Evolutionary conservation across 202 grass and related monocot genomes (phyloP).

Genomic region (Schoenoplectus triqueter): DNA sequence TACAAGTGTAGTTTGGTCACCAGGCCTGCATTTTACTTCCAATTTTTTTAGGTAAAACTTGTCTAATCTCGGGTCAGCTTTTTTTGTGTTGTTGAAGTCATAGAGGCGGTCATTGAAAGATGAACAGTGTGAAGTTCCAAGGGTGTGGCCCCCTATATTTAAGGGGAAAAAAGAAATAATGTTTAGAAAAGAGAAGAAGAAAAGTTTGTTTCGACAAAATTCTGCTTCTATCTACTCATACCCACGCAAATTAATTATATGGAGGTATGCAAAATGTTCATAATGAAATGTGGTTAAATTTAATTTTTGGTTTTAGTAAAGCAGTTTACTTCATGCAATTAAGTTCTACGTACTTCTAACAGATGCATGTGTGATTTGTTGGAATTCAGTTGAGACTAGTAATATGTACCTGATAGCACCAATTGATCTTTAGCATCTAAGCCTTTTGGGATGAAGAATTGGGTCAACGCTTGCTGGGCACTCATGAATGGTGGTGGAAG

Average conservation of each 20-base stretch:
- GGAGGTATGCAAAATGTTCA: background rate
- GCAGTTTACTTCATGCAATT: constrained; percentile 2
- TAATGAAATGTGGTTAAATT: background rate
- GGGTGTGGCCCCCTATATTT: constrained; percentile 68
- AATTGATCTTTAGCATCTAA: constrained; percentile 82
- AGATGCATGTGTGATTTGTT: background rate
- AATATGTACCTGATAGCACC: constrained; percentile 79
- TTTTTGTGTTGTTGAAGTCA: constrained; percentile 54
- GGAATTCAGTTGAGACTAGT: background rate
- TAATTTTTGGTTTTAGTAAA: background rate
- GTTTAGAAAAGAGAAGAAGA: background rate
- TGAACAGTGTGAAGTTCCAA: constrained; percentile 76
- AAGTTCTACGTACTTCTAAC: background rate
- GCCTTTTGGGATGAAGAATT: constrained; percentile 67
- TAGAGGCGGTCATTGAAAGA: constrained; percentile 62
- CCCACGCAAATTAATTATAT: background rate
- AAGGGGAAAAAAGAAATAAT: background rate
- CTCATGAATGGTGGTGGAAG: constrained; percentile 58
- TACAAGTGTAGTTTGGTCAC: constrained; percentile 57
- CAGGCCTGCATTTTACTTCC: constrained; percentile 56
- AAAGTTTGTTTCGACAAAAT: background rate
- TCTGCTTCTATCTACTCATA: background rate
- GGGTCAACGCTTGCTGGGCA: constrained; percentile 54
- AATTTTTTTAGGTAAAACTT: constrained; percentile 50
- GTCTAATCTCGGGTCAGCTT: constrained; percentile 59